Conservation (phyloP, 2,329 filamentous ascomycete species). For the Talaromyces sp. region DNA sequence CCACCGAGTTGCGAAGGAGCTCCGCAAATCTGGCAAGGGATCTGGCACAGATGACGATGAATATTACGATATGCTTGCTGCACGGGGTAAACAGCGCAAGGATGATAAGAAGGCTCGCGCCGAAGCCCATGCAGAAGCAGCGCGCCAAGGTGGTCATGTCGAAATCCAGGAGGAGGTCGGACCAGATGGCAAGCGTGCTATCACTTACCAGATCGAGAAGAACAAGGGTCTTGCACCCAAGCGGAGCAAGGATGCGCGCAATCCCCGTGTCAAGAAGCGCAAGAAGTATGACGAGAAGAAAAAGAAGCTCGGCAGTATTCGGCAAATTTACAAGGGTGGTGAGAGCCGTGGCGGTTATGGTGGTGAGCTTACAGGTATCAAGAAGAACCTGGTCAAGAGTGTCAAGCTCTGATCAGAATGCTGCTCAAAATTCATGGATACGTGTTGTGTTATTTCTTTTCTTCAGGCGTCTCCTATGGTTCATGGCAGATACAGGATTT, state of each 20-base stretch:
- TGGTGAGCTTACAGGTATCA: constrained; percentile 94
- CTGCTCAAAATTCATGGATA: constrained; percentile 18
- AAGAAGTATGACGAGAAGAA: constrained; percentile 95
- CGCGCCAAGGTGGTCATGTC: constrained; percentile 62
- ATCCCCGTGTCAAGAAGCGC: constrained; percentile 97
- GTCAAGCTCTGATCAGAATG: constrained; percentile 69
- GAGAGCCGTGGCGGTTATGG: constrained; percentile 83
- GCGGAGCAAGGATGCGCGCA: constrained; percentile 90
- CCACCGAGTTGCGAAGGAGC: constrained; percentile 55
- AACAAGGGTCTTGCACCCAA: constrained; percentile 93
- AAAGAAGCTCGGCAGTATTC: constrained; percentile 92
- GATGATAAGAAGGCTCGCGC: constrained; percentile 72
- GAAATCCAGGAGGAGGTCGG: constrained; percentile 70
- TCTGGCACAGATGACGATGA: constrained; percentile 50
- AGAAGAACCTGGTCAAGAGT: constrained; percentile 89
- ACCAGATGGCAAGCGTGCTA: constrained; percentile 85
- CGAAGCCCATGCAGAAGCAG: constrained; percentile 58
- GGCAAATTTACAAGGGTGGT: constrained; percentile 81
- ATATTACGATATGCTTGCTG: constrained; percentile 88
- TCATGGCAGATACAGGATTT: constrained; percentile 27
- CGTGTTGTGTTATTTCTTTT: constrained; percentile 15
- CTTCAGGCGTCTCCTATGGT: constrained; percentile 23
- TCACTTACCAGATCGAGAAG: constrained; percentile 92
- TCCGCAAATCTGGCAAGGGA: constrained; percentile 42
- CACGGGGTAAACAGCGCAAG: constrained; percentile 60